Base-by-base conservation (phyloP, 2,329 filamentous ascomycete genomes). In the Colletotrichum cereale region DNA sequence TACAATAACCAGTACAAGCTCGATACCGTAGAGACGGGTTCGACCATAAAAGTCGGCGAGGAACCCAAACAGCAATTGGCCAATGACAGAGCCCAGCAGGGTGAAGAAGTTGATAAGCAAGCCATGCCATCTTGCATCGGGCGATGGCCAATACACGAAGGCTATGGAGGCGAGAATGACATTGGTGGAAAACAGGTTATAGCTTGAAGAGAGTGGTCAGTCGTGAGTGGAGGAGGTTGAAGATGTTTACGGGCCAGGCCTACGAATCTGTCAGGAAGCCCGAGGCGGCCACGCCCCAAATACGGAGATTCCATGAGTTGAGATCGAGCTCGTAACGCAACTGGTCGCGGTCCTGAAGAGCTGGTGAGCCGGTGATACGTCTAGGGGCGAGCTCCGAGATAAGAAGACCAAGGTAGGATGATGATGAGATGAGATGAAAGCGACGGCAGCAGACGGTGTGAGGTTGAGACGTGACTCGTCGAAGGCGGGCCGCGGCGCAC, bases 11-110 rank as follows among this genome's bases (percentile, higher is more conserved):
- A 89, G 84, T 21, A 87, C 80, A 18, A 89, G 79, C 76, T 88
- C 86, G 63, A 89, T 85, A n/a, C 87, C 87, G 67, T 89, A 89
- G 2, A 88, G 81, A 5, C 85, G 82, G 16, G 87, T 88, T 26
- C 87, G 83, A n/a, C 86, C 87, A 76, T 85, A 86, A 67, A 83
- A 84, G 73, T 89, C 87, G 47, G 86, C 87, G 7, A 89, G 81
- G 68, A 85, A 86, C 52, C 87, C 87, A 73, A 88, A 89, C 29
- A 85, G 75, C 31, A 88, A 76, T 74, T 88, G 86, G 38, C 86
- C 87, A 24, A 85, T 77, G 40, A 88, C 84, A 7, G 86, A 88
- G 40, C 86, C 86, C 31, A 86, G 74, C 12, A 88, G 80, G 12
- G 87, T 88, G 65, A 85, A 85, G 71, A 88, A 77, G 75, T 88